Evolutionary conservation across 352 stramenopile species (phyloP), one percentile per base, ranked within the genome.

Genomic region (Phytophthora tentaculata): DNA sequence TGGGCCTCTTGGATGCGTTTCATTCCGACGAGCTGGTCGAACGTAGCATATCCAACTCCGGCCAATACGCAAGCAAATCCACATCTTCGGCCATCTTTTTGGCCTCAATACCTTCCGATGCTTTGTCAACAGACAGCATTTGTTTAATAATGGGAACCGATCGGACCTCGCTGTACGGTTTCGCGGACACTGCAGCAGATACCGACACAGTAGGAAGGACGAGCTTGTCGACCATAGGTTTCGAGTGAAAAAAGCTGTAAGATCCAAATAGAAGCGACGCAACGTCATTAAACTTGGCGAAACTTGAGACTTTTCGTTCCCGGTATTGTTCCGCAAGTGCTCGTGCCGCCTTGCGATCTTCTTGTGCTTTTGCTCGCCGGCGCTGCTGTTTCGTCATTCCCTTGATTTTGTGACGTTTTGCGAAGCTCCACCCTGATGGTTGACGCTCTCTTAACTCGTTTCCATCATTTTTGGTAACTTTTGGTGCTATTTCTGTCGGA

Each of bases 351-450:
- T 32, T 32, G 5, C 28, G 28, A 32, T 5, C 5, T 32, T 32
- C 28, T 32, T 32, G 5, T 8, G 28, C 28, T 32, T 56, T 4
- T 13, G 17, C 16, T 1, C 24, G 4, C 8, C 43, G 43, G 5
- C 26, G 2, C 17, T 64, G 57, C 6, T 28, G 29, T 45, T 64
- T 64, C 3, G 45, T 28, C 49, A 56, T 56, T 0, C 49, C 28
- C 8, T 32, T 32, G 22, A 64, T 50, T 2, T 47, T 12, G 3
- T 29, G 45, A 5, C 45, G 20, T 7, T 56, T 17, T 12, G 45
- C 14, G 8, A 64, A 64, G 0, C 0, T 22, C 45, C 57, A 64
- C 22, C 14, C 13, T 8, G 5, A 8, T 32, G 9, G 5, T 9
- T 48, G 4, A 3, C 28, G 4, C 28, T 8, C 28, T 32, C 28